Percentiles rank a stretch among this genome's conserved stretches.
Evolutionary conservation across 208 protist genomes (phyloP).

Genomic region (Wallacemonas sp.): DNA sequence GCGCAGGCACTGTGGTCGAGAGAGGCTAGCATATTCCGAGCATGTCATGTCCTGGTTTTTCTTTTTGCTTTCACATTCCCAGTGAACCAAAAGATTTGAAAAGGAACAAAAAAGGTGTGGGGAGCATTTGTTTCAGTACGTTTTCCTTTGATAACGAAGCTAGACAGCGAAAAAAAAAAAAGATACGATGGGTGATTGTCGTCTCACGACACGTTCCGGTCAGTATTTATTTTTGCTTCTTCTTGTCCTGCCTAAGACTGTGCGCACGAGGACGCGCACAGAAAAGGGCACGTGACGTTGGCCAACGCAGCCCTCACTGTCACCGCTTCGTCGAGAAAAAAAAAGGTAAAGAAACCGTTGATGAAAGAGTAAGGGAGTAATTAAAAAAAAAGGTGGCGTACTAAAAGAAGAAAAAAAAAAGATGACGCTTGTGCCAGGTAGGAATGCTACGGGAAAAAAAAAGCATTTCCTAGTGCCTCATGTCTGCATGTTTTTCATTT

Average conservation of each 20-base stretch:
- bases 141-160: background rate
- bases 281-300: background rate
- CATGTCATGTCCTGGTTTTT: too few relatives aligned
- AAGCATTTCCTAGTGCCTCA: background rate
- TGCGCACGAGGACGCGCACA: background rate
- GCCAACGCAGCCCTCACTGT: background rate
- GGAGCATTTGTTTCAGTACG: background rate
- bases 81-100: background rate
- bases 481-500: too few relatives aligned
- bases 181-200: too few relatives aligned
- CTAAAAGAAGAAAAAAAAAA: background rate
- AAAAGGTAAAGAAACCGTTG: background rate
- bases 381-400: constrained; percentile 4
- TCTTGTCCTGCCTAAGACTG: background rate
- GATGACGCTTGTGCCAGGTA: background rate
- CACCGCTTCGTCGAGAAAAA: background rate
- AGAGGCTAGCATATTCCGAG: too few relatives aligned
- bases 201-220: too few relatives aligned
- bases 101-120: background rate
- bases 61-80: too few relatives aligned
- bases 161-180: too few relatives aligned
- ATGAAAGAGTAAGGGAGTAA: background rate
- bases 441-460: background rate
- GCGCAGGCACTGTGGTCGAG: too few relatives aligned
- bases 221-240: background rate